A percentile compares a stretch with the other conserved stretches of the same genome.
These are phyloP conservation scores for Gelatoporia subvermispora DNA, from an alignment of 768 basidiomycete species.

Conservation along the genomic window DNA sequence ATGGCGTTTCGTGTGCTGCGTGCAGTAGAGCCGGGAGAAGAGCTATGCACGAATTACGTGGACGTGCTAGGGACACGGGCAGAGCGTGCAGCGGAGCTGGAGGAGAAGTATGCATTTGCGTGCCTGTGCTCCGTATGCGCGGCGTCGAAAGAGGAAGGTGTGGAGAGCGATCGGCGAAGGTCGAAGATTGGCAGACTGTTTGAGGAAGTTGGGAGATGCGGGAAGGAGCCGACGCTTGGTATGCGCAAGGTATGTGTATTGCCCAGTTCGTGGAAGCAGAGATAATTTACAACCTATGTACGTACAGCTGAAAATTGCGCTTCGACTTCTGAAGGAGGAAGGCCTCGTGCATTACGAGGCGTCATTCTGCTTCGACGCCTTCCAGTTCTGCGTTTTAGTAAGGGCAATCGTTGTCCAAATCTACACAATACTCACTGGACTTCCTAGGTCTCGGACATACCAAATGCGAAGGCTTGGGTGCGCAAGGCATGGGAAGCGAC, in stretches of 20 bases:
- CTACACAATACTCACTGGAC: neutral
- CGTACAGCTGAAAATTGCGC: conserved; percentile 21
- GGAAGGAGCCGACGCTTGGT: conserved; percentile 20
- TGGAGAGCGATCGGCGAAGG: conserved; percentile 18
- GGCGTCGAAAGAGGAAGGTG: conserved; percentile 11
- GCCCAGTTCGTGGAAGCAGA: neutral
- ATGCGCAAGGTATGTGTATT: conserved; percentile 21
- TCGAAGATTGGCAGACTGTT: conserved; percentile 14
- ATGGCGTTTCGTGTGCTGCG: conserved; percentile 23
- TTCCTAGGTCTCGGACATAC: conserved; percentile 15
- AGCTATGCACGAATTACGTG: conserved; percentile 24
- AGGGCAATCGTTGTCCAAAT: neutral
- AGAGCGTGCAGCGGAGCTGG: conserved; percentile 8
- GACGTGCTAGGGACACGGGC: conserved; percentile 15
- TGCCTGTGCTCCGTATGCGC: conserved; percentile 19
- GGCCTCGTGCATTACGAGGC: conserved; percentile 21
- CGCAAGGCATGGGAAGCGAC: conserved; percentile 18
- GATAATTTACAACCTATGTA: neutral
- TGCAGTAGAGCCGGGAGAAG: conserved; percentile 17
- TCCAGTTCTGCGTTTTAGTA: conserved; percentile 25
- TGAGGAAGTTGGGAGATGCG: conserved; percentile 18
- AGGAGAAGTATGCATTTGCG: conserved; percentile 14
- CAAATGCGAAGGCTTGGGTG: conserved; percentile 16
- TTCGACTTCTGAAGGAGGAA: conserved; percentile 22
- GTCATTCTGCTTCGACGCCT: conserved; percentile 26